These are phyloP conservation scores for Exophiala phaeomuriformis DNA, from an alignment of 2,329 filamentous ascomycete species.

Conservation along the genomic window DNA sequence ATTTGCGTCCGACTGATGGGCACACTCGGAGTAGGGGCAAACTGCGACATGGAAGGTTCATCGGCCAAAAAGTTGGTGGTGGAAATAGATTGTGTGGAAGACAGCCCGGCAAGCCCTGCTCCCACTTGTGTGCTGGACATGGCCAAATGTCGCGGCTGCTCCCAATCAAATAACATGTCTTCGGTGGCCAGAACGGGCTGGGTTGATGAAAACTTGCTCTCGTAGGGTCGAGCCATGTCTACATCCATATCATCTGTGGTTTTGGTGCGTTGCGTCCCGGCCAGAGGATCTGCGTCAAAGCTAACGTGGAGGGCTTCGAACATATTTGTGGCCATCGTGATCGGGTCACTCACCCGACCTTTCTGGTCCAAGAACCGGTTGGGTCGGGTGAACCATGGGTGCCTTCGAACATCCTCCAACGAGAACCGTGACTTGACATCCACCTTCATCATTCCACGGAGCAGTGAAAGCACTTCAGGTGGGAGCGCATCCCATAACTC, in stretches of 20 bases:
- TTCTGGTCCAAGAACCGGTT: constrained; percentile 70
- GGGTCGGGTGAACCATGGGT: constrained; percentile 86
- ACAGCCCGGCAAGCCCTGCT: constrained; percentile 18
- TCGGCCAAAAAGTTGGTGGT: constrained; percentile 55
- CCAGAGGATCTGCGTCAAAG: constrained; percentile 61
- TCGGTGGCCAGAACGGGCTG: constrained; percentile 72
- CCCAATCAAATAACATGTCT: constrained; percentile 80
- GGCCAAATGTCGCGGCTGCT: constrained; percentile 59
- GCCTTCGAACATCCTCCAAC: constrained; percentile 77
- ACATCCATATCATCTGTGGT: constrained; percentile 62
- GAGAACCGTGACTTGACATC: constrained; percentile 68
- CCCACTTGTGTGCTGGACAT: constrained; percentile 23
- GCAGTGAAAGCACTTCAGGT: constrained; percentile 63
- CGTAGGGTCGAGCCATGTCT: constrained; percentile 56
- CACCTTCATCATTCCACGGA: constrained; percentile 88
- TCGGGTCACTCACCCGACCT: constrained; percentile 68
- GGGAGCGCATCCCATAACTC: constrained; percentile 79
- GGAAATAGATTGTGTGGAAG: constrained; percentile 44
- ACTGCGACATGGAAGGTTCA: constrained; percentile 78
- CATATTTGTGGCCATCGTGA: constrained; percentile 89
- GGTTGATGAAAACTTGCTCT: constrained; percentile 62
- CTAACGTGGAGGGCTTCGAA: constrained; percentile 85
- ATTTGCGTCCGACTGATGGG: constrained; percentile 82
- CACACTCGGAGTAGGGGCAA: constrained; percentile 69
- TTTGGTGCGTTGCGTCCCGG: constrained; percentile 34